Evolutionary conservation across 1,284 basidiomycete genomes (phyloP).

Genomic region (Boletellus sp.): DNA sequence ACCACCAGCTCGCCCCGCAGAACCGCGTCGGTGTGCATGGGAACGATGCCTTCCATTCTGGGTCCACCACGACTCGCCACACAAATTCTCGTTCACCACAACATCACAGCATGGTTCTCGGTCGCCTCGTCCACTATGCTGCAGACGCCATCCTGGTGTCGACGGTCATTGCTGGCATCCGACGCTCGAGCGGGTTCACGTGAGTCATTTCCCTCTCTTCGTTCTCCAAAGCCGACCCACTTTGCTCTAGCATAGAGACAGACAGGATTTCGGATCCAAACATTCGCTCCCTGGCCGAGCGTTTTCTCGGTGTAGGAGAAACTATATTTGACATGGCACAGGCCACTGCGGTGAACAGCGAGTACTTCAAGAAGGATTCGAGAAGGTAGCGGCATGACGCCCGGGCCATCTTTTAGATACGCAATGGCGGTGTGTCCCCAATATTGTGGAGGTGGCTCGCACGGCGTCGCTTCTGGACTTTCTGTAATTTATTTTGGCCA

Average conservation of each 20-base stretch:
- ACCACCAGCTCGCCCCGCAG: slow-evolving; percentile 63
- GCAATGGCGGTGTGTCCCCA: slow-evolving; percentile 7
- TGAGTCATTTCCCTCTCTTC: slow-evolving; percentile 43
- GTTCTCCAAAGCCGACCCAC: slow-evolving; percentile 3
- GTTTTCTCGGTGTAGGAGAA: slow-evolving; percentile 85
- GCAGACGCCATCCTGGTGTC: slow-evolving; percentile 85
- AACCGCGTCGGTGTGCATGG: slow-evolving; percentile 31
- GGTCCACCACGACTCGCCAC: background rate
- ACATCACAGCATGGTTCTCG: slow-evolving; percentile 59
- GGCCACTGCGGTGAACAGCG: slow-evolving; percentile 75
- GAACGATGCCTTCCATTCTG: slow-evolving; percentile 16
- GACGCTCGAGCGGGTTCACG: slow-evolving; percentile 86
- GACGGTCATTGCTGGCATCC: slow-evolving; percentile 88
- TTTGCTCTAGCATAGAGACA: slow-evolving; percentile 58
- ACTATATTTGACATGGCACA: slow-evolving; percentile 83
- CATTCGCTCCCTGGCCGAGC: slow-evolving; percentile 70
- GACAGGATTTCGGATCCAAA: slow-evolving; percentile 72
- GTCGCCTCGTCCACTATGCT: slow-evolving; percentile 80
- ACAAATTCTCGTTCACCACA: no score
- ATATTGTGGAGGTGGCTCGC: slow-evolving; percentile 7
- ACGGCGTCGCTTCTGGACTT: slow-evolving; percentile 22
- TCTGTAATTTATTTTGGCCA: slow-evolving; percentile 29
- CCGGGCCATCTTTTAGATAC: background rate
- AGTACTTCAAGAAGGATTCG: slow-evolving; percentile 65
- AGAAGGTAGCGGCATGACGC: slow-evolving; percentile 25